Percentiles rank a stretch among this genome's conserved stretches.
phyloP scores from a whole-genome alignment of 768 basidiomycete species.

The Suillus weaverae region DNA sequence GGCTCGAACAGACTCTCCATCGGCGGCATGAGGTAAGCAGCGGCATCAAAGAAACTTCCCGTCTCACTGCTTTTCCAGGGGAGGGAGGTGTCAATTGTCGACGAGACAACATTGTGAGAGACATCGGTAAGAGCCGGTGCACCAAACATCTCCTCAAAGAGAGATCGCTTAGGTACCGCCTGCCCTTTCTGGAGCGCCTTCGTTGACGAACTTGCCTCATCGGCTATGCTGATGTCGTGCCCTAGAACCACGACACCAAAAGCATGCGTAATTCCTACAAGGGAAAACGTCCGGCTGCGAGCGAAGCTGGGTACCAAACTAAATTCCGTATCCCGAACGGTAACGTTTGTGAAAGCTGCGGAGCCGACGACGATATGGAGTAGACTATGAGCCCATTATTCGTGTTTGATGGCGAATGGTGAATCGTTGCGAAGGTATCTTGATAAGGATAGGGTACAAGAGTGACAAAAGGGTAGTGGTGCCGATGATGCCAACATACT shows the following conservation, averaged over 20 bases:
- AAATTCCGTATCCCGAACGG: slow-evolving; percentile 66
- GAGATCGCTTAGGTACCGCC: slow-evolving; percentile 46
- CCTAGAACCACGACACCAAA: slow-evolving; percentile 73
- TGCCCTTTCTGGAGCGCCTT: slow-evolving; percentile 34
- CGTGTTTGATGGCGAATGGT: slow-evolving; percentile 33
- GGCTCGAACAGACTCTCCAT: slow-evolving; percentile 70
- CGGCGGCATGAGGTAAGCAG: slow-evolving; percentile 77
- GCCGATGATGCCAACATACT: slow-evolving; percentile 63
- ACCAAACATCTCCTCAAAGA: slow-evolving; percentile 93
- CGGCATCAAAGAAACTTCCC: slow-evolving; percentile 57
- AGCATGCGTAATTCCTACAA: slow-evolving; percentile 68
- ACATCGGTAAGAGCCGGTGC: slow-evolving; percentile 58
- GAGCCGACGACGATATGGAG: slow-evolving; percentile 42
- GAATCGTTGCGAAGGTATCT: slow-evolving; percentile 61
- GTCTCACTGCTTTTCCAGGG: slow-evolving; percentile 44
- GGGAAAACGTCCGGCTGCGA: slow-evolving; percentile 42
- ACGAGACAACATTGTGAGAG: slow-evolving; percentile 10
- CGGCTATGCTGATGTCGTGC: slow-evolving; percentile 45
- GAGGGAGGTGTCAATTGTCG: slow-evolving; percentile 21
- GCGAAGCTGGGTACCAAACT: slow-evolving; percentile 37
- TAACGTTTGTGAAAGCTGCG: slow-evolving; percentile 44
- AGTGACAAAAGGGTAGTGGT: slow-evolving; percentile 37
- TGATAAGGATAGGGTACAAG: slow-evolving; percentile 57
- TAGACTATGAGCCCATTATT: slow-evolving; percentile 49
- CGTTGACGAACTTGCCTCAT: slow-evolving; percentile 44